Evolutionary conservation across 2,329 filamentous ascomycete species (phyloP).

Genomic region (Mycosphaerella arachidis): DNA sequence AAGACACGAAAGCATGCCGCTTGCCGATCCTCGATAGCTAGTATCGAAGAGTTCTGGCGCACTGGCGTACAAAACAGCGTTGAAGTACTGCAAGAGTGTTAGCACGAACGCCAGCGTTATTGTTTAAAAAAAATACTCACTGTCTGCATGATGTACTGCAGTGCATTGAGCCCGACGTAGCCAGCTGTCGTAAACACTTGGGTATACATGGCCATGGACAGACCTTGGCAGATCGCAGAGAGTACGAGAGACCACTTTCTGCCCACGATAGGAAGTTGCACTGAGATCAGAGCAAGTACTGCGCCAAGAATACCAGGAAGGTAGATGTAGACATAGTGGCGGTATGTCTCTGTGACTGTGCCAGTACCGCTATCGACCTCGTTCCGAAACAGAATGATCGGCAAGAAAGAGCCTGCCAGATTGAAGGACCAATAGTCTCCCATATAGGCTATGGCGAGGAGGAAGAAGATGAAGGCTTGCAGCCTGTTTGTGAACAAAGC

Average conservation of each 20-base stretch:
- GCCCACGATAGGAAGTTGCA: constrained; percentile 42
- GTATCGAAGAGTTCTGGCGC: constrained; percentile 51
- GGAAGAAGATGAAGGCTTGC: constrained; percentile 43
- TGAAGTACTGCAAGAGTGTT: constrained; percentile 34
- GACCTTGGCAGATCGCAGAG: constrained; percentile 41
- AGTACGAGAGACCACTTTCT: constrained; percentile 45
- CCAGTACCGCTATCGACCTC: constrained; percentile 33
- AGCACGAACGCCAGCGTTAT: background rate
- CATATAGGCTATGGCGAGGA: constrained; percentile 50
- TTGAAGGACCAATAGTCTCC: constrained; percentile 51
- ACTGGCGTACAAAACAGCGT: constrained; percentile 50
- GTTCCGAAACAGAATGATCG: constrained; percentile 51
- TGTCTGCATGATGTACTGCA: constrained; percentile 51
- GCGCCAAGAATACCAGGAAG: constrained; percentile 51
- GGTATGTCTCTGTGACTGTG: constrained; percentile 47
- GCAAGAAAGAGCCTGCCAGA: constrained; percentile 47
- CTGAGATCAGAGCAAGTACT: constrained; percentile 47
- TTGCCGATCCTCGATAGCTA: constrained; percentile 44
- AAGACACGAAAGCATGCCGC: constrained; percentile 39
- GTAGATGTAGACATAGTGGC: constrained; percentile 53
- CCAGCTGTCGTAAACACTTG: constrained; percentile 43
- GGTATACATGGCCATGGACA: constrained; percentile 44
- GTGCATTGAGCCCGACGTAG: constrained; percentile 48
- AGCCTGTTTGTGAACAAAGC: constrained; percentile 42
- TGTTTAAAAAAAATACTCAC: constrained; percentile 28